Evolutionary conservation across 177 flowering plant species (phyloP), one percentile per base, ranked within the genome.

Genomic region (Vitis hybrid): DNA sequence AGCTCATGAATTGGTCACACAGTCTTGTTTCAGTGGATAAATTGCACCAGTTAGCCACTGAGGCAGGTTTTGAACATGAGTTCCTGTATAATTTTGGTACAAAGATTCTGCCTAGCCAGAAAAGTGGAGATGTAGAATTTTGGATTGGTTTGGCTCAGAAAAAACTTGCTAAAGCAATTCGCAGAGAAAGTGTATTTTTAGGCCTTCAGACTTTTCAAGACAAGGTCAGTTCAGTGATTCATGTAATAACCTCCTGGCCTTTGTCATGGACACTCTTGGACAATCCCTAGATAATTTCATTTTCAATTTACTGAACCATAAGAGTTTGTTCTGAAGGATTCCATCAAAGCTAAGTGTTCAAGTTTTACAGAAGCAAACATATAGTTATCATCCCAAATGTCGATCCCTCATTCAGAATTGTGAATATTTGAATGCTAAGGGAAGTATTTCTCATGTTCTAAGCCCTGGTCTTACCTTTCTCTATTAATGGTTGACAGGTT

Each of bases 41-140:
- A 58, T 66, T 84, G 75, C 80, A 86, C 62, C 63, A 63, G 12
- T 68, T 88, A 58, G 85, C 91, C 10, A 81, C 71, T 27, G 74
- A 77, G 73, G 90, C 89, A 18, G 92, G 94, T 65, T 80, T 83
- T 68, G 94, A 88, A 77, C 74, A 65, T 15, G 82, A 88, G 32
- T 90, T 90, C 72, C 77, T 90, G 35, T 55, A 58, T 14, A 86
- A 85, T 78, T 88, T 84, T 24, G 27, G 94, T 35, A 58, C 74
- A 65, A 84, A 78, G 65, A 61, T 84, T 68, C 55, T 85, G 2
- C 79, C 78, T 2, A 60, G 70, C 51, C 64, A 81, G 57, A 75
- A 74, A 60, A 72, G 64, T 65, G 84, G 77, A 53, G 89, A 84
- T 61, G 56, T 84, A 20, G 82, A 82, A 68, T 88, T 88, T 79